Evolutionary conservation across 495 filamentous ascomycete species (phyloP), one percentile per base, ranked within the genome.

Genomic region (Bacidia gigantensis): DNA sequence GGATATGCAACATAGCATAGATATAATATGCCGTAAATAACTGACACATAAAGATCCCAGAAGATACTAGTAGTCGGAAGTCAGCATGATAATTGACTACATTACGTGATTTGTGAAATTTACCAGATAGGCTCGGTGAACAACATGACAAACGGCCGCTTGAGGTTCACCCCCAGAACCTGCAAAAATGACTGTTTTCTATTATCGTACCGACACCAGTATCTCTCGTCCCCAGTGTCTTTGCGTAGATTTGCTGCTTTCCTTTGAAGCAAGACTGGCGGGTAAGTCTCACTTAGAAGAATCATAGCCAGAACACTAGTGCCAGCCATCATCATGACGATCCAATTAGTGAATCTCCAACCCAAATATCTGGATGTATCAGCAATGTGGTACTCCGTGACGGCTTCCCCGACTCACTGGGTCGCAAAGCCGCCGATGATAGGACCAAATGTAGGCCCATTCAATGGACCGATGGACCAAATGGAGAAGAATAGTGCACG

Each of bases 341-440:
- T 66, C 86, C 88, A 94, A 62, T 84, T 85, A n/a, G 79, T 82
- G 86, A 86, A 93, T 25, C 85, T 66, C 88, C 88, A 95, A 9
- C 87, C 86, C 22, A 89, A 72, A 58, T 84, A 81, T 20, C 66
- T 84, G 69, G 51, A 65, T 77, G 12, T 12, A 29, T 25, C 32
- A 55, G 17, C 52, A 20, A 43, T 25, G 1, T 3, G 3, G 3
- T 18, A 20, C 21, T 17, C 5, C 10, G 26, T 5, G 3, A 26
- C 35, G 1, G 17, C 20, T 3, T 21, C 3, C 7, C 11, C 11
- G 20, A 51, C 40, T 22, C 47, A 58, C 52, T 72, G 64, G 20
- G 64, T 68, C 2, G 85, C 76, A 58, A 89, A 88, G 0, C 87
- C 87, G 24, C 84, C 87, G 50, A 89, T 79, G 1, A 87, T 68